Percentiles rank a stretch among this genome's conserved stretches.
These are phyloP conservation scores for Salix arbutifolia DNA, from an alignment of 345 rosid genomes.

Conservation along the genomic window DNA sequence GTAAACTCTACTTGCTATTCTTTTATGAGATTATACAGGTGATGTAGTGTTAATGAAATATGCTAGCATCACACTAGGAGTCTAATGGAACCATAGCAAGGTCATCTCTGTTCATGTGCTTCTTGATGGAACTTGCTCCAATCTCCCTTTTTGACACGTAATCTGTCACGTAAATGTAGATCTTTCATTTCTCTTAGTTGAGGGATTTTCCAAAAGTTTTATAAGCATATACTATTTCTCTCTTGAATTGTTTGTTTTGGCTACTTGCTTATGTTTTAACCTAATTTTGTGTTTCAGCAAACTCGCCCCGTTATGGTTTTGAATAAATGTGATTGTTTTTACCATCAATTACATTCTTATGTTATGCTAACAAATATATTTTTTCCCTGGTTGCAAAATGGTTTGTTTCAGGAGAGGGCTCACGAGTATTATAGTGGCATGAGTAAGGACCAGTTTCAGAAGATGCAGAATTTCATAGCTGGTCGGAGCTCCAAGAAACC, in stretches of 20 bases:
- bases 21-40: no score
- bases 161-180: no score
- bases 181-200: background rate
- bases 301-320: background rate
- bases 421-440: conserved; percentile 69
- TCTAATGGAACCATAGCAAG: no score
- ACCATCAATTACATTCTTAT: background rate
- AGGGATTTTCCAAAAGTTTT: background rate
- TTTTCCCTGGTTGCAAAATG: background rate
- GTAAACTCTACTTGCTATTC: no score
- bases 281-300: background rate
- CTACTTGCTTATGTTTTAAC: background rate
- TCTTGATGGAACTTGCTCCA: no score
- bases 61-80: no score
- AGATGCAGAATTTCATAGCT: conserved; percentile 90
- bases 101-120: no score
- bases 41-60: no score
- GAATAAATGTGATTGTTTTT: background rate
- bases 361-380: background rate
- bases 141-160: no score
- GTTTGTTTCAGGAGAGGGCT: conserved; percentile 65
- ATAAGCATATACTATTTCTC: background rate
- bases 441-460: conserved; percentile 87
- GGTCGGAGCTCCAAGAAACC: conserved; percentile 59
- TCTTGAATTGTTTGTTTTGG: background rate